Percentiles rank a stretch among this genome's conserved stretches.
phyloP scores from a whole-genome alignment of 1,284 basidiomycete genomes.

The Xerocomus nothofagi region DNA sequence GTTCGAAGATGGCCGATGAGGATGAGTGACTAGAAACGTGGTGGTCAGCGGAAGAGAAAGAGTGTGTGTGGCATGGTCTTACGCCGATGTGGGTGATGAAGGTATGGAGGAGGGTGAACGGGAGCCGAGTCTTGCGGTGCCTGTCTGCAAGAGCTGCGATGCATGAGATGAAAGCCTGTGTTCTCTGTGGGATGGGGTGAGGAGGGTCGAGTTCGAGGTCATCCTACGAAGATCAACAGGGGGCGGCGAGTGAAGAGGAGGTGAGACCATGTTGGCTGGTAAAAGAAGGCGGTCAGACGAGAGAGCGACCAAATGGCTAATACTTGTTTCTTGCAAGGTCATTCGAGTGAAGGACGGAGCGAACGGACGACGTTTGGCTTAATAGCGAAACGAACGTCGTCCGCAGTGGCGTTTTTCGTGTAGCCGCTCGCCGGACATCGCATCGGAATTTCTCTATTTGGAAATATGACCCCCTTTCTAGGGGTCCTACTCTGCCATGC shows the following conservation, averaged over 20 bases:
- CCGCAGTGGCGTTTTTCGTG: slow-evolving; percentile 20
- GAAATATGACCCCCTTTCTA: slow-evolving; percentile 9
- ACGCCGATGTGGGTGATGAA: slow-evolving; percentile 75
- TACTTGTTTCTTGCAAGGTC: no score
- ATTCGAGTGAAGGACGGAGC: slow-evolving; percentile 16
- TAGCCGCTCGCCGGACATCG: background rate
- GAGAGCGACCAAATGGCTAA: no score
- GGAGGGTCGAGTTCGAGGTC: slow-evolving; percentile 42
- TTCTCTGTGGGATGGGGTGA: slow-evolving; percentile 41
- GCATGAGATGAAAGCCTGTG: slow-evolving; percentile 42
- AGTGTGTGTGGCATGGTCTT: slow-evolving; percentile 24
- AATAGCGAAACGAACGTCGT: slow-evolving; percentile 19
- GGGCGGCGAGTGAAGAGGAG: slow-evolving; percentile 34
- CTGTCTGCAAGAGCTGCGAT: slow-evolving; percentile 46
- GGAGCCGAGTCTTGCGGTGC: slow-evolving; percentile 47
- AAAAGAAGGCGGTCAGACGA: background rate
- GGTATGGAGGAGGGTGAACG: slow-evolving; percentile 69
- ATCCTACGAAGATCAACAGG: slow-evolving; percentile 45
- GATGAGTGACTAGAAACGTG: slow-evolving; percentile 58
- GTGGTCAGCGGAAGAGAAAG: slow-evolving; percentile 15
- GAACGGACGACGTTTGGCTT: slow-evolving; percentile 17
- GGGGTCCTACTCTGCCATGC: background rate
- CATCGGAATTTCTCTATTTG: background rate
- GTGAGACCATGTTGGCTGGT: slow-evolving; percentile 16
- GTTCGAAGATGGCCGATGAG: slow-evolving; percentile 79